Conservation (phyloP, 2,329 filamentous ascomycete species). For the Blastomyces gilchristii region DNA sequence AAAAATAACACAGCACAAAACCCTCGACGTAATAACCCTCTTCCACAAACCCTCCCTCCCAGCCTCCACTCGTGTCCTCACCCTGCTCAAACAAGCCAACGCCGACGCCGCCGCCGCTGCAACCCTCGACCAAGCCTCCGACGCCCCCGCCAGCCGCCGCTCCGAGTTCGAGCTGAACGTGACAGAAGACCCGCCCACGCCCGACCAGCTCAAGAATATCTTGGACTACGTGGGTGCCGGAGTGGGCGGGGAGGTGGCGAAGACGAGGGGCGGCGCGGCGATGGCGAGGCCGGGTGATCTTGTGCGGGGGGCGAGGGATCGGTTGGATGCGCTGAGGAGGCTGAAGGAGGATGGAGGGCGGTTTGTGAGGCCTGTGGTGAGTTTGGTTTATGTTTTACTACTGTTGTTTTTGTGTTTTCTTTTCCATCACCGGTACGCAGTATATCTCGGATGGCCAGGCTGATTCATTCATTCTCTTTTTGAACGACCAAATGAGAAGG, state of each 20-base stretch:
- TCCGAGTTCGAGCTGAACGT: constrained; percentile 79
- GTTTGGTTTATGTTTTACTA: constrained; percentile 25
- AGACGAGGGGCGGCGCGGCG: constrained; percentile 30
- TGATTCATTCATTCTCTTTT: constrained; percentile 7
- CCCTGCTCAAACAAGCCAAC: constrained; percentile 69
- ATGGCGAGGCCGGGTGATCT: constrained; percentile 56
- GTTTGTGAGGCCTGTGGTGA: constrained; percentile 68
- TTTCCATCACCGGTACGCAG: background rate
- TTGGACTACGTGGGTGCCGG: constrained; percentile 65
- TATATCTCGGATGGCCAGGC: constrained; percentile 6
- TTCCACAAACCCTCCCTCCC: constrained; percentile 76
- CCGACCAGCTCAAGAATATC: constrained; percentile 73
- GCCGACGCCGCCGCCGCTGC: constrained; percentile 57
- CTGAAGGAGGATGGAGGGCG: constrained; percentile 50
- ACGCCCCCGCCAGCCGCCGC: constrained; percentile 47
- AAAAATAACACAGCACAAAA: constrained; percentile 52
- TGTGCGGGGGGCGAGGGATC: constrained; percentile 61
- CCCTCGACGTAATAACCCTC: constrained; percentile 84
- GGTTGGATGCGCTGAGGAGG: constrained; percentile 68
- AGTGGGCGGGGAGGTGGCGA: constrained; percentile 53
- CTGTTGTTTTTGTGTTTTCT: background rate
- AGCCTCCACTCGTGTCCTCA: constrained; percentile 61
- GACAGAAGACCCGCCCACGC: constrained; percentile 67
- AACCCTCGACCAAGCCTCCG: constrained; percentile 64
- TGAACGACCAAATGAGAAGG: constrained; percentile 21